Evolutionary conservation across 148 eudicot genomes (phyloP).

Genomic region (Nepenthes gracilis): DNA sequence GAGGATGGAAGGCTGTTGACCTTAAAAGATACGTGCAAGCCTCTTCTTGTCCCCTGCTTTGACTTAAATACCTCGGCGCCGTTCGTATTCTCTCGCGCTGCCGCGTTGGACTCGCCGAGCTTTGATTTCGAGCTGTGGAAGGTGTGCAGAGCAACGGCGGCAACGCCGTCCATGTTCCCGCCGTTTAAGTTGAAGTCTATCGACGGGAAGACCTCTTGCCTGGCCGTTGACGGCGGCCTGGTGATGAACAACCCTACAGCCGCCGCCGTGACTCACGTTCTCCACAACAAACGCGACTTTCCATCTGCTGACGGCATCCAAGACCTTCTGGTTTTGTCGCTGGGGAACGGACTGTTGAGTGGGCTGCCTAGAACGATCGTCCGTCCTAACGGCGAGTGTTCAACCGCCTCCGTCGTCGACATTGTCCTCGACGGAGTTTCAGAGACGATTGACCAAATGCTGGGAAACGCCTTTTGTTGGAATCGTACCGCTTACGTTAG

Average conservation of each 20-base stretch:
- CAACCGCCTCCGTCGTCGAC: constrained; percentile 35
- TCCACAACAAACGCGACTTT: constrained; percentile 61
- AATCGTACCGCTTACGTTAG: constrained; percentile 76
- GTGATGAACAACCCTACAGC: constrained; percentile 77
- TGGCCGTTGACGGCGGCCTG: constrained; percentile 55
- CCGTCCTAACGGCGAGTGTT: background rate
- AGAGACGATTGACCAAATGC: constrained; percentile 81
- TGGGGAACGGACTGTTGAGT: constrained; percentile 40
- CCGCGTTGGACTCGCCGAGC: constrained; percentile 38
- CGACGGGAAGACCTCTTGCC: constrained; percentile 37
- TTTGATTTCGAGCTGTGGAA: constrained; percentile 65
- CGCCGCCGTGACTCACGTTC: constrained; percentile 58
- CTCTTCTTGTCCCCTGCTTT: constrained; percentile 57
- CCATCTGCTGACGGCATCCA: constrained; percentile 58
- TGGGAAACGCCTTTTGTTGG: constrained; percentile 80
- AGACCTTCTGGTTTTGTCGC: constrained; percentile 46
- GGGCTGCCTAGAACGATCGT: background rate
- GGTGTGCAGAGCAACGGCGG: constrained; percentile 55
- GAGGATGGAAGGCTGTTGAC: constrained; percentile 24
- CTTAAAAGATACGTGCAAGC: constrained; percentile 74
- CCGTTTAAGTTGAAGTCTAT: constrained; percentile 35
- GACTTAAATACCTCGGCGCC: constrained; percentile 51
- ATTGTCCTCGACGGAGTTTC: constrained; percentile 85
- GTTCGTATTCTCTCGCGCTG: constrained; percentile 77
- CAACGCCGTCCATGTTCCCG: constrained; percentile 45